phyloP scores from a whole-genome alignment of 2,329 filamentous ascomycete species.

The Fusarium graminum region DNA sequence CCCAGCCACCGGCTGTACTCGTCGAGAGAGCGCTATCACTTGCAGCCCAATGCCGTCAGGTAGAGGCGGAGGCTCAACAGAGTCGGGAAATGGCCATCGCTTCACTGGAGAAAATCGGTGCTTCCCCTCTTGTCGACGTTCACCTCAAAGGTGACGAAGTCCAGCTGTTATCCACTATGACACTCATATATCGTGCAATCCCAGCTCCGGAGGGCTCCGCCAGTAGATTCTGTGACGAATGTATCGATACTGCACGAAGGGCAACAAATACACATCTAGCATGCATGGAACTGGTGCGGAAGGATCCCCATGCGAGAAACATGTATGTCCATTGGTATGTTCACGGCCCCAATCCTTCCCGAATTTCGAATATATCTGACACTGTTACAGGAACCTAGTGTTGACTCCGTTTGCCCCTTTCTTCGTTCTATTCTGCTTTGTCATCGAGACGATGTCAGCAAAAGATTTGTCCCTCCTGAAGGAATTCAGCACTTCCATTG shows the following conservation, averaged over 20 bases:
- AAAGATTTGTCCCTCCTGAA: constrained; percentile 67
- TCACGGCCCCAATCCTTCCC: not conserved
- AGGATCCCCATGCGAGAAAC: constrained; percentile 57
- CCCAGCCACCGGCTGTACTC: constrained; percentile 56
- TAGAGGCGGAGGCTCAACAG: constrained; percentile 55
- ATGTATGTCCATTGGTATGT: constrained; percentile 67
- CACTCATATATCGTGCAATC: constrained; percentile 66
- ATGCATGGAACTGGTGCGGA: constrained; percentile 60
- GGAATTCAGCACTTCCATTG: constrained; percentile 68
- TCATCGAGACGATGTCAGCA: constrained; percentile 66
- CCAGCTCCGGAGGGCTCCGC: constrained; percentile 59
- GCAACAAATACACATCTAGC: constrained; percentile 61
- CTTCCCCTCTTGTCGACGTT: constrained; percentile 58
- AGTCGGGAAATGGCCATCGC: constrained; percentile 54
- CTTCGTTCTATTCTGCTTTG: constrained; percentile 70
- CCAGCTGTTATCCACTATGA: constrained; percentile 61
- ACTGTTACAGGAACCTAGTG: constrained; percentile 62
- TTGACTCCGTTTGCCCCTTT: constrained; percentile 71
- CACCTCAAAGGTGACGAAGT: constrained; percentile 63
- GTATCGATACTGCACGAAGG: constrained; percentile 63
- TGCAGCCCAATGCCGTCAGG: constrained; percentile 55
- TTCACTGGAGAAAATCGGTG: constrained; percentile 56
- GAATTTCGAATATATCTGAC: constrained; percentile 19
- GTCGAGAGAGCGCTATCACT: constrained; percentile 56
- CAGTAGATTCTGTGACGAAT: constrained; percentile 62